Evolutionary conservation across 805 yeast genomes (phyloP).

Genomic region (Wickerhamomyces queroliae): DNA sequence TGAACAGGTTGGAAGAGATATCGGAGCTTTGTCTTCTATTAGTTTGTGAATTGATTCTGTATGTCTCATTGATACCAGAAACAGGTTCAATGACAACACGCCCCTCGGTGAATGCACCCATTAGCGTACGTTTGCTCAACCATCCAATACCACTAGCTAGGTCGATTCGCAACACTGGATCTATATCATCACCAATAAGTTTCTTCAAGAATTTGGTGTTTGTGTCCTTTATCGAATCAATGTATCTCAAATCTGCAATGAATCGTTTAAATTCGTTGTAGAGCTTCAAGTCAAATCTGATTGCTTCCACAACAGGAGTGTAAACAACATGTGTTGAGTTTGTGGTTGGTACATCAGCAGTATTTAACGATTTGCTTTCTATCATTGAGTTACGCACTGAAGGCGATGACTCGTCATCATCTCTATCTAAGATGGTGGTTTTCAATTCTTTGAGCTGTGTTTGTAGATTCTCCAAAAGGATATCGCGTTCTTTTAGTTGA

Average conservation of each 20-base stretch:
- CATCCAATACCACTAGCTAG: constrained; percentile 57
- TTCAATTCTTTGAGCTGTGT: constrained; percentile 67
- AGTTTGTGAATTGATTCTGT: constrained; percentile 34
- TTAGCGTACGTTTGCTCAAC: constrained; percentile 54
- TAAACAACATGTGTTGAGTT: constrained; percentile 26
- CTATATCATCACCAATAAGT: constrained; percentile 72
- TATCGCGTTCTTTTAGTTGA: constrained; percentile 63
- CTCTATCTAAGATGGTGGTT: constrained; percentile 49
- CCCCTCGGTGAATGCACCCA: constrained; percentile 71
- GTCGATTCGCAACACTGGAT: constrained; percentile 62
- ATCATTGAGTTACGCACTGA: constrained; percentile 10
- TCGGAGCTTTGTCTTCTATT: constrained; percentile 13
- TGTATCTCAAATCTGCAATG: constrained; percentile 26
- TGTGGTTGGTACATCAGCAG: constrained; percentile 3
- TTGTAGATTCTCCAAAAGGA: constrained; percentile 55
- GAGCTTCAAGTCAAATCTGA: constrained; percentile 36
- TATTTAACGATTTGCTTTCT: not conserved
- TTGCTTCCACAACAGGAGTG: constrained; percentile 34
- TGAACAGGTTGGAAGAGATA: constrained; percentile 31
- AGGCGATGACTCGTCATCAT: constrained; percentile 7
- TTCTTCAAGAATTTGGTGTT: constrained; percentile 51
- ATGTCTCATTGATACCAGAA: constrained; percentile 73
- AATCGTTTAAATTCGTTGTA: constrained; percentile 34
- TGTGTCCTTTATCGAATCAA: constrained; percentile 32
- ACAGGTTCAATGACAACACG: constrained; percentile 82